A percentile compares a stretch with the other conserved stretches of the same genome.
Evolutionary conservation across 2,329 filamentous ascomycete genomes (phyloP).

Genomic region (Domatiomyces catenatus): DNA sequence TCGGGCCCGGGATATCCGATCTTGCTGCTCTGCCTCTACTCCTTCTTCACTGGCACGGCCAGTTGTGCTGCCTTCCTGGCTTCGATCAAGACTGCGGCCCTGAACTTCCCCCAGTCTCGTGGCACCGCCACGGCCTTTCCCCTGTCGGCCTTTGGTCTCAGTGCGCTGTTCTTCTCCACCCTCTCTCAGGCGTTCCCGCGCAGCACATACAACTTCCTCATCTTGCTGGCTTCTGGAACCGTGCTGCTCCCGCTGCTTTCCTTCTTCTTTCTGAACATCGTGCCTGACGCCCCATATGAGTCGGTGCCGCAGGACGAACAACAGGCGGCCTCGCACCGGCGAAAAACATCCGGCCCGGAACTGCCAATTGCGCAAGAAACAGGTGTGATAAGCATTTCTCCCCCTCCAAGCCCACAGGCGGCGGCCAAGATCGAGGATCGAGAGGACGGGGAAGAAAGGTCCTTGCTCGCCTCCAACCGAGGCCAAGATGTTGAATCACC

Average conservation of each 20-base stretch:
- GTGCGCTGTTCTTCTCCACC: conserved; percentile 88
- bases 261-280: conserved; percentile 71
- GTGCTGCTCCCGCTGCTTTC: conserved; percentile 58
- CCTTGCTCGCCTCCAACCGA: conserved; percentile 47
- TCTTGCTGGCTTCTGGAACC: conserved; percentile 67
- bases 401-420: conserved; percentile 1
- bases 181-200: conserved; percentile 68
- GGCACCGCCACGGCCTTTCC: conserved; percentile 92
- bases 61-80: conserved; percentile 84
- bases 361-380: conserved; percentile 21
- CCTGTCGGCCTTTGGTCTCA: conserved; percentile 80
- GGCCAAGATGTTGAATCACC: conserved; percentile 12
- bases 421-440: not conserved
- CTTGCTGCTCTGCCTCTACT: conserved; percentile 58
- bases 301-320: conserved; percentile 26
- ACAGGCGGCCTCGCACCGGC: conserved; percentile 19
- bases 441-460: conserved; percentile 28
- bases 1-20: conserved; percentile 44
- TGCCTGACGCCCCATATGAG: conserved; percentile 36
- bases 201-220: conserved; percentile 64
- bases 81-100: conserved; percentile 69
- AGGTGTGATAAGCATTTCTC: conserved; percentile 16
- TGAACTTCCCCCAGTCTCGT: conserved; percentile 82
- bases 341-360: conserved; percentile 18
- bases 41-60: conserved; percentile 72